Conservation (phyloP, 208 protist species). For the Trypanosoma scelopori region DNA sequence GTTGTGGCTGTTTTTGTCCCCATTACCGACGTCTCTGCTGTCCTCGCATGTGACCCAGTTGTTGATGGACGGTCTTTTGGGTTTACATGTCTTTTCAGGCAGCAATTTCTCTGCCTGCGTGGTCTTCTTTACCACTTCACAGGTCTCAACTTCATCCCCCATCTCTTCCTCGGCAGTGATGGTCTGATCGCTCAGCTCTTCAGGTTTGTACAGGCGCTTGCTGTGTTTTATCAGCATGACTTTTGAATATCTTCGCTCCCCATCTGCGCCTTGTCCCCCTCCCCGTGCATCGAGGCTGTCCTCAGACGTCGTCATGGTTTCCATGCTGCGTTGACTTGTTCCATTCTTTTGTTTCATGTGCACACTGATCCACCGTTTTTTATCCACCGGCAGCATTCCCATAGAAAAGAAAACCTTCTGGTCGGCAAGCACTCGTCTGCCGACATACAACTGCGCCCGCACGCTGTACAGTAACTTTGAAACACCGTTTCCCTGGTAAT, state of each 20-base stretch:
- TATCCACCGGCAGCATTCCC: conserved; percentile 53
- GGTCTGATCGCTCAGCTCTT: neutral
- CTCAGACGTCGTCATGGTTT: neutral
- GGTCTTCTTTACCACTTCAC: no score
- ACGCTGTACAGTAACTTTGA: conserved; percentile 45
- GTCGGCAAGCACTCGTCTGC: conserved; percentile 27
- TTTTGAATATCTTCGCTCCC: neutral
- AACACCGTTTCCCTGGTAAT: conserved; percentile 27
- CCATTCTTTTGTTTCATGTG: conserved; percentile 19
- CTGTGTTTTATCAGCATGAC: neutral
- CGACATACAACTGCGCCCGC: conserved; percentile 35
- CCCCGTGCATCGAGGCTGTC: neutral
- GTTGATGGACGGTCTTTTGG: no score
- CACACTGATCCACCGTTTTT: conserved; percentile 48
- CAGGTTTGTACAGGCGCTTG: neutral
- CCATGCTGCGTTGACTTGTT: neutral
- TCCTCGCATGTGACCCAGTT: no score
- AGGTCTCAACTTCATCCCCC: neutral
- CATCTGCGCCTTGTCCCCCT: neutral
- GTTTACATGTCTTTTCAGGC: no score
- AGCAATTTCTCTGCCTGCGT: no score
- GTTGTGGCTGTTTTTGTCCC: conserved; percentile 6
- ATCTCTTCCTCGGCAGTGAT: neutral
- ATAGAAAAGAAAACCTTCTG: conserved; percentile 31
- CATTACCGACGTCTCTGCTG: neutral